These are phyloP conservation scores for Bryopsis sp. DNA, from an alignment of 139 green algal genomes.

Conservation along the genomic window DNA sequence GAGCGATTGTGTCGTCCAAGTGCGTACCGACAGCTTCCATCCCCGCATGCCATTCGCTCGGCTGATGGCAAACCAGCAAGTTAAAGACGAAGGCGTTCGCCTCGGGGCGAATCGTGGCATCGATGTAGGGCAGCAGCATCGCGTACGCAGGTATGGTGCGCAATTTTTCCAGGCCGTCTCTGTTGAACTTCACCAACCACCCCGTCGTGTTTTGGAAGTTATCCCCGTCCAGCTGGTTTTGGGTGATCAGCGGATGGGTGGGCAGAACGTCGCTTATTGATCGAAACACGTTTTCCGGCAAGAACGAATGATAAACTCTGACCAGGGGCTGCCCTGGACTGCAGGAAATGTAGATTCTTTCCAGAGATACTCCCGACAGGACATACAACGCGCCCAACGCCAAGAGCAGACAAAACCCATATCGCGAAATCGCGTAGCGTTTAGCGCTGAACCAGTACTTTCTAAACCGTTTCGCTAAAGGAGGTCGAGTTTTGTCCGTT, in stretches of 20 bases:
- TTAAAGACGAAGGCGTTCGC: constrained; percentile 6
- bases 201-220: constrained; percentile 6
- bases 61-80: neutral
- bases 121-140: neutral
- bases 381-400: too few relatives aligned
- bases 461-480: too few relatives aligned
- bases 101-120: neutral
- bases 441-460: too few relatives aligned
- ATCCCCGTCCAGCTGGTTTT: constrained; percentile 1
- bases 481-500: too few relatives aligned
- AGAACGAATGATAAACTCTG: neutral
- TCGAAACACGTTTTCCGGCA: neutral
- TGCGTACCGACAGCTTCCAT: neutral
- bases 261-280: neutral
- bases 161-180: constrained; percentile 6
- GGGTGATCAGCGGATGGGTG: neutral
- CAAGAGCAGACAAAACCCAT: too few relatives aligned
- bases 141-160: neutral
- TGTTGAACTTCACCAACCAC: constrained; percentile 20
- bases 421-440: too few relatives aligned
- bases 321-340: neutral
- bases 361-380: too few relatives aligned
- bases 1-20: constrained; percentile 8
- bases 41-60: neutral
- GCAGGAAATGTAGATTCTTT: neutral